Conservation (phyloP, 768 basidiomycete species). For the Termitomyces heimii region DNA sequence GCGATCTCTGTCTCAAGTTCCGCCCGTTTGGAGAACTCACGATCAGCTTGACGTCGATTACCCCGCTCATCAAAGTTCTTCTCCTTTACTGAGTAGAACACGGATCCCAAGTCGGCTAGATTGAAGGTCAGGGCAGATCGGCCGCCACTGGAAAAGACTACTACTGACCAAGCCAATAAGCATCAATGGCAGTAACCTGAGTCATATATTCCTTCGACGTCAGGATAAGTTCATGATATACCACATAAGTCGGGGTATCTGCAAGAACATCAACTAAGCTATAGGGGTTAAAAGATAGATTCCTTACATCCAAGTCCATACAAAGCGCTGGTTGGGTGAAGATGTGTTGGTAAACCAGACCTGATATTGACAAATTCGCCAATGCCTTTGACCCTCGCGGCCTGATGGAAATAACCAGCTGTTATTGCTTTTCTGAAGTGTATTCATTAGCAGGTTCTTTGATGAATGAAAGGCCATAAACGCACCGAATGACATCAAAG, state of each 20-base stretch:
- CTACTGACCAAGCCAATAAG: conserved; percentile 88
- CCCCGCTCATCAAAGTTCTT: conserved; percentile 94
- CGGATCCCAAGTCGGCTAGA: conserved; percentile 87
- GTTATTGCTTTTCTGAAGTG: conserved; percentile 84
- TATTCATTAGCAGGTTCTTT: not conserved
- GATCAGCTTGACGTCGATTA: conserved; percentile 68
- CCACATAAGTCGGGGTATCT: conserved; percentile 95
- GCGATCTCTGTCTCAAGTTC: conserved; percentile 93
- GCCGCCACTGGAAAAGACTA: not conserved
- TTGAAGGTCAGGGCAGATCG: not conserved
- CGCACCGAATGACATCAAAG: conserved; percentile 77
- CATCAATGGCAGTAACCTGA: conserved; percentile 95
- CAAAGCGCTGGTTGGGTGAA: conserved; percentile 95
- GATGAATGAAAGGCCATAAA: not conserved
- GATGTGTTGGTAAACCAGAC: conserved; percentile 89
- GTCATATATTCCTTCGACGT: conserved; percentile 99
- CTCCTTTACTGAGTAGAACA: conserved; percentile 97
- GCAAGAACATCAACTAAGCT: conserved; percentile 11
- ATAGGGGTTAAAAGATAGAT: not conserved
- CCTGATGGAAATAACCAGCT: conserved; percentile 98
- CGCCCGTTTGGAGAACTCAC: conserved; percentile 87
- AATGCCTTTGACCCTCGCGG: conserved; percentile 96
- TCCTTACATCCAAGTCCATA: conserved; percentile 91
- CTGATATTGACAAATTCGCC: conserved; percentile 98
- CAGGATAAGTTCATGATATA: conserved; percentile 94